A percentile compares a stretch with the other conserved stretches of the same genome.
phyloP scores from a whole-genome alignment of 2,329 filamentous ascomycete species.

The Fusarium pseudonygamai region DNA sequence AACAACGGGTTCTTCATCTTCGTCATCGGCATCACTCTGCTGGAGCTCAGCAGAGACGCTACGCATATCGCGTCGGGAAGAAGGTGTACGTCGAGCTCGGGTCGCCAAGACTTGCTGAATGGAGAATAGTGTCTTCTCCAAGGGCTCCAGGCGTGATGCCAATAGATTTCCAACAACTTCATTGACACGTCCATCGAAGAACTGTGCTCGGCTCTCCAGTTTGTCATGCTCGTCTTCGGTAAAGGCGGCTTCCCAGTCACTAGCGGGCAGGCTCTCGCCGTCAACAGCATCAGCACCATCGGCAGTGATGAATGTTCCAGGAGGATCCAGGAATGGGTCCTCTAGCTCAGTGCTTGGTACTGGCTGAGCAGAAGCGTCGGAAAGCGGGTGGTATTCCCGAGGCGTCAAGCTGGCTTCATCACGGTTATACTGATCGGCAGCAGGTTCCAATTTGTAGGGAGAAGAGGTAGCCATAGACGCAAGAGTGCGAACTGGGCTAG shows the following conservation, averaged over 20 bases:
- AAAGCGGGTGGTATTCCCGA: constrained; percentile 59
- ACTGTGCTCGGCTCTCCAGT: constrained; percentile 80
- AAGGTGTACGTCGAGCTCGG: constrained; percentile 64
- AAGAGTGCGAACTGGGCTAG: constrained; percentile 36
- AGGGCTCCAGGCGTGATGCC: constrained; percentile 78
- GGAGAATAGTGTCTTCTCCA: constrained; percentile 79
- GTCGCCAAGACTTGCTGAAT: constrained; percentile 77
- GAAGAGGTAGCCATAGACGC: constrained; percentile 54
- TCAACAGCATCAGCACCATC: constrained; percentile 59
- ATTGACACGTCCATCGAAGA: constrained; percentile 93
- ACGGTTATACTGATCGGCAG: constrained; percentile 65
- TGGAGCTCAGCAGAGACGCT: constrained; percentile 75
- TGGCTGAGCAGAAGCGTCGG: constrained; percentile 58
- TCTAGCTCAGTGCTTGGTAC: constrained; percentile 65
- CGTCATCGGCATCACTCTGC: constrained; percentile 93
- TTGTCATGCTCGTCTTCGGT: constrained; percentile 86
- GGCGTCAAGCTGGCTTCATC: constrained; percentile 80
- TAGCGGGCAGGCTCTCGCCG: constrained; percentile 70
- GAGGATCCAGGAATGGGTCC: constrained; percentile 69
- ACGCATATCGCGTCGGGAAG: constrained; percentile 67
- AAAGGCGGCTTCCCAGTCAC: constrained; percentile 92
- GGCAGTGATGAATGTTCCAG: constrained; percentile 58
- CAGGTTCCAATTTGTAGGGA: constrained; percentile 62
- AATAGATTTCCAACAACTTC: constrained; percentile 82
- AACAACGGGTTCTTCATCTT: constrained; percentile 77